Evolutionary conservation across 495 filamentous ascomycete genomes (phyloP).

Genomic region (Chaetomium tenue): DNA sequence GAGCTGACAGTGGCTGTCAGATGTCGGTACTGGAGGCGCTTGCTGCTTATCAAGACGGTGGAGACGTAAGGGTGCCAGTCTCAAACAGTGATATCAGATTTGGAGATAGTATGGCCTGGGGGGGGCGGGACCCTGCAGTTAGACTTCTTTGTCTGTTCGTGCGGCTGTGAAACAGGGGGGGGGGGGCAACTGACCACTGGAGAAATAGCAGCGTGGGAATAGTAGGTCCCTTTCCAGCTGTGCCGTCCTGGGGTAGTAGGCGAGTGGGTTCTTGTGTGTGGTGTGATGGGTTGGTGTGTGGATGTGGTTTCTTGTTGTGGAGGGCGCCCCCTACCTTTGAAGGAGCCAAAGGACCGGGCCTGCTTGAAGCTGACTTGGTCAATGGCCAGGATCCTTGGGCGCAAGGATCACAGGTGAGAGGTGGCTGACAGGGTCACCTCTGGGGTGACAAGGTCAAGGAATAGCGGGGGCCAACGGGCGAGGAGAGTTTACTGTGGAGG

Average conservation of each 20-base stretch:
- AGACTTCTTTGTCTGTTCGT: conserved; percentile 33
- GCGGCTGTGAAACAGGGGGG: conserved; percentile 27
- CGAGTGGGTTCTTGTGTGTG: background rate
- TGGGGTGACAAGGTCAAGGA: conserved; percentile 8
- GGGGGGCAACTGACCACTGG: conserved; percentile 17
- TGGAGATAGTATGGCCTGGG: conserved; percentile 11
- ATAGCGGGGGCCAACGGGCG: conserved; percentile 5
- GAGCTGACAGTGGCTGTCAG: conserved; percentile 17
- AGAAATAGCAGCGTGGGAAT: conserved; percentile 1
- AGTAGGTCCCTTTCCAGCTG: conserved; percentile 12
- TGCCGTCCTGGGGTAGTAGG: conserved; percentile 4
- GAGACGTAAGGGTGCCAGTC: conserved; percentile 25
- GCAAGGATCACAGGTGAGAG: conserved; percentile 29
- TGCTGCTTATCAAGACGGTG: conserved; percentile 21
- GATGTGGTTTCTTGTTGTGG: conserved; percentile 20
- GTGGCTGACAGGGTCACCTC: conserved; percentile 14
- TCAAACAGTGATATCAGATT: conserved; percentile 31
- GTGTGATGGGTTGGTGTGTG: background rate
- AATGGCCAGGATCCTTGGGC: conserved; percentile 32
- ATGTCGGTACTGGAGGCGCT: conserved; percentile 24
- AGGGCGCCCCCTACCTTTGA: conserved; percentile 35
- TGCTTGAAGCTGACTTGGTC: conserved; percentile 11
- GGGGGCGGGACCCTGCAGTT: conserved; percentile 23
- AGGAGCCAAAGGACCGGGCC: conserved; percentile 18
- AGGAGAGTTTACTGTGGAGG: background rate